phyloP scores from a whole-genome alignment of 805 yeast species.

The Hanseniaspora occidentalis region DNA sequence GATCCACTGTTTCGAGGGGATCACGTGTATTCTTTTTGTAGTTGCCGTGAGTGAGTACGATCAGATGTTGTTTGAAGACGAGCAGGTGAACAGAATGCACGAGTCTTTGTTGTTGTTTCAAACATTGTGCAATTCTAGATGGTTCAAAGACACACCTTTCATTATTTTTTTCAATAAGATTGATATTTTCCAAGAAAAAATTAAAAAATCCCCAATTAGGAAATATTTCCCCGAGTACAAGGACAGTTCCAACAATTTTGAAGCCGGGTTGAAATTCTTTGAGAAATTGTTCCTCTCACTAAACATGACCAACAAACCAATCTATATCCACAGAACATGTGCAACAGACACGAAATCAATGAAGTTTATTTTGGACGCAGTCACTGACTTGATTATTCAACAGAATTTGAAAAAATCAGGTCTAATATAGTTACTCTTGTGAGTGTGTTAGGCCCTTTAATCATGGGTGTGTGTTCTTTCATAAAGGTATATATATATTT shows the following conservation, averaged over 20 bases:
- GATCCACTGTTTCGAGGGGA: constrained; percentile 89
- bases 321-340: constrained; percentile 86
- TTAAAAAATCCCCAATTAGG: constrained; percentile 50
- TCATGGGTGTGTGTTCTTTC: too few species aligned
- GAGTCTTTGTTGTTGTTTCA: constrained; percentile 81
- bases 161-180: constrained; percentile 82
- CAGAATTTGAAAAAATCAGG: constrained; percentile 74
- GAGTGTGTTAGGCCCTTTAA: too few species aligned
- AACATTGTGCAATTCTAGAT: constrained; percentile 68
- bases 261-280: constrained; percentile 58
- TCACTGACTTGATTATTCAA: constrained; percentile 81
- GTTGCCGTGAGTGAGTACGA: constrained; percentile 88
- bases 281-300: constrained; percentile 52
- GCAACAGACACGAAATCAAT: constrained; percentile 87
- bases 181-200: constrained; percentile 66
- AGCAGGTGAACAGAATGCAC: constrained; percentile 76
- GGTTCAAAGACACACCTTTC: constrained; percentile 80
- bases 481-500: too few species aligned
- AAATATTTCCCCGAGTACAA: constrained; percentile 67
- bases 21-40: constrained; percentile 79
- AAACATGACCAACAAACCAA: constrained; percentile 54
- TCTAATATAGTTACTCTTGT: constrained; percentile 45
- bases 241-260: constrained; percentile 52
- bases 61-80: constrained; percentile 84
- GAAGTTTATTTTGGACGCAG: constrained; percentile 84